Conservation (phyloP, 345 rosid species). For the Eucalyptus regnans region DNA sequence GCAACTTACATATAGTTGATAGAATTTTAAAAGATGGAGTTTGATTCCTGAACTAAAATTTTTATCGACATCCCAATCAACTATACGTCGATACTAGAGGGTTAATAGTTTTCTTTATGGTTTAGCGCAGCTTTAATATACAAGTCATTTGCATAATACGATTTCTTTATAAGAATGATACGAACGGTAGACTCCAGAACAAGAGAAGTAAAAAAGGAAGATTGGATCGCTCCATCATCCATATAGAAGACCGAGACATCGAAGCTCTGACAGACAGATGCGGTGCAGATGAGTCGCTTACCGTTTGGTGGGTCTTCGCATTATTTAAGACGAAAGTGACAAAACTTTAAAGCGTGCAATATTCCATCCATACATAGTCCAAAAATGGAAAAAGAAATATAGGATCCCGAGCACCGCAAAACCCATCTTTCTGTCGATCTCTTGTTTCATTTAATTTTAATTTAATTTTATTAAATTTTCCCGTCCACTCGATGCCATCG, state of each 20-base stretch:
- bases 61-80: not conserved
- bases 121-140: not conserved
- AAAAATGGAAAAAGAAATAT: not conserved
- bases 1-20: fast-evolving
- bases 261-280: not conserved
- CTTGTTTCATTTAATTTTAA: not conserved
- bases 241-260: not conserved
- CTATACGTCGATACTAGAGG: fast-evolving
- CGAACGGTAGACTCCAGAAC: not conserved
- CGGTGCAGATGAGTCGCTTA: not conserved
- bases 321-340: not conserved
- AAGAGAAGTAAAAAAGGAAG: not conserved
- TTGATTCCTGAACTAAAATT: fast-evolving
- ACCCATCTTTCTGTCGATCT: not conserved
- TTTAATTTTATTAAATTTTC: not conserved
- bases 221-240: not conserved
- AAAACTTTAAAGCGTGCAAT: not conserved
- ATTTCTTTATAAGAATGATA: not conserved
- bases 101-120: not conserved
- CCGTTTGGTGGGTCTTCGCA: not conserved
- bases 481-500: too few relatives aligned
- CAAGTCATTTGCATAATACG: not conserved
- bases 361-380: not conserved
- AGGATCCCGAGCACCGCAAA: not conserved
- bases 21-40: fast-evolving